A percentile compares a stretch with the other conserved stretches of the same genome.
Conservation (phyloP, 371 early-diverging fungal species). For the Catenaria anguillulae region DNA sequence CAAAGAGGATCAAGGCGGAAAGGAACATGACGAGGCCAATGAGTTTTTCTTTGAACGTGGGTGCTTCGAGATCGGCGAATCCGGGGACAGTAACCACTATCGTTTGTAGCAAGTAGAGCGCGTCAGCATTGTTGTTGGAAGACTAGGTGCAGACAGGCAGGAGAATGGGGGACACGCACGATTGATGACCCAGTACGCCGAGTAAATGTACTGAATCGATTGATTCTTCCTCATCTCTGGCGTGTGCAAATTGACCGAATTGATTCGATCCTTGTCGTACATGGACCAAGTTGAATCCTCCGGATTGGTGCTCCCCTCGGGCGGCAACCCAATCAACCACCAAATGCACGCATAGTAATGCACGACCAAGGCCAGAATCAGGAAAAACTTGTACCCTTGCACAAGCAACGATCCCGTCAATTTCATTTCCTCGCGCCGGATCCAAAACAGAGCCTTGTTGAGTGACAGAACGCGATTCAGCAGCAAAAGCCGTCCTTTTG, state of each 20-base stretch:
- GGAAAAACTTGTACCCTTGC: neutral
- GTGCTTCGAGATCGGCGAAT: neutral
- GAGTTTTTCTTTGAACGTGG: neutral
- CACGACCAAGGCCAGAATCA: neutral
- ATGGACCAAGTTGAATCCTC: neutral
- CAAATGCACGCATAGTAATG: slow-evolving; percentile 6
- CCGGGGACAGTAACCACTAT: neutral
- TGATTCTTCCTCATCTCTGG: neutral
- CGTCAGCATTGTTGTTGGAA: neutral
- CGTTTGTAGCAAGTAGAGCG: neutral
- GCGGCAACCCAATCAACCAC: neutral
- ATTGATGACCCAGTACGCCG: neutral
- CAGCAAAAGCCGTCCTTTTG: neutral
- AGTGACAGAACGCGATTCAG: neutral
- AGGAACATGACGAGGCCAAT: slow-evolving; percentile 1
- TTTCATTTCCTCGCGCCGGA: neutral
- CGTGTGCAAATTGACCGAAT: neutral
- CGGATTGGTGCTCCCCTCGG: neutral
- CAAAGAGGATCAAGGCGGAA: neutral
- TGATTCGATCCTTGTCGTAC: neutral
- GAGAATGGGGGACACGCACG: neutral
- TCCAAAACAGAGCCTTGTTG: neutral
- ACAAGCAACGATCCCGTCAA: neutral
- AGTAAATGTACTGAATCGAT: neutral
- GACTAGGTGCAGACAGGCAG: neutral